Conservation (phyloP, 306 rosid species). For the Ammopiptanthus mongolicus region DNA sequence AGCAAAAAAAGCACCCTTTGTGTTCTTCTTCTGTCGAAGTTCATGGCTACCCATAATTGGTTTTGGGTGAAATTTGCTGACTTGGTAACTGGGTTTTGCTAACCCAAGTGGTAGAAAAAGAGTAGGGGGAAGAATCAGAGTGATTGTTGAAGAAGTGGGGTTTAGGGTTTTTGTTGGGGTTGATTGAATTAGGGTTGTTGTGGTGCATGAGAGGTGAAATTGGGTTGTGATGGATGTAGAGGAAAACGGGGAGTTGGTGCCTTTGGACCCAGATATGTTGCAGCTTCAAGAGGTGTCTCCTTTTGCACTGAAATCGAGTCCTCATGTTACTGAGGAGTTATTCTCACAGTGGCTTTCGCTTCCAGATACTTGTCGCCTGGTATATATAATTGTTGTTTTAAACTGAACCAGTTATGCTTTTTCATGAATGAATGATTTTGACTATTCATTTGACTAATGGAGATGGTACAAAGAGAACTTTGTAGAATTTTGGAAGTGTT, state of each 20-base stretch:
- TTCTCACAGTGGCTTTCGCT: conserved; percentile 81
- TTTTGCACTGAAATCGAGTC: conserved; percentile 51
- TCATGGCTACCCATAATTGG: conserved; percentile 3
- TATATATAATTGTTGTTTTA: conserved; percentile 31
- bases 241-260: conserved; percentile 38
- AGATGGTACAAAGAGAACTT: conserved; percentile 17
- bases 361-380: conserved; percentile 73
- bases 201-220: conserved; percentile 34
- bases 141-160: conserved; percentile 30
- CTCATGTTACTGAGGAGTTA: conserved; percentile 62
- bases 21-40: not conserved
- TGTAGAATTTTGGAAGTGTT: not conserved
- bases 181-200: conserved; percentile 31
- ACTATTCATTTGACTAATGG: conserved; percentile 14
- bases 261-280: conserved; percentile 69
- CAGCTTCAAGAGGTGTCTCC: conserved; percentile 74
- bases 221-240: conserved; percentile 60
- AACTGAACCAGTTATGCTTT: conserved; percentile 10
- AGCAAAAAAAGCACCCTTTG: not conserved
- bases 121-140: conserved; percentile 12
- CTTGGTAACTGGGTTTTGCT: conserved; percentile 28
- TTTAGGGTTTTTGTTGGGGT: conserved; percentile 36
- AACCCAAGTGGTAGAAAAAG: not conserved
- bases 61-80: conserved; percentile 14
- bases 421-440: conserved; percentile 19